Conservation (phyloP, 306 rosid genomes). For the Calophaca sinica region DNA sequence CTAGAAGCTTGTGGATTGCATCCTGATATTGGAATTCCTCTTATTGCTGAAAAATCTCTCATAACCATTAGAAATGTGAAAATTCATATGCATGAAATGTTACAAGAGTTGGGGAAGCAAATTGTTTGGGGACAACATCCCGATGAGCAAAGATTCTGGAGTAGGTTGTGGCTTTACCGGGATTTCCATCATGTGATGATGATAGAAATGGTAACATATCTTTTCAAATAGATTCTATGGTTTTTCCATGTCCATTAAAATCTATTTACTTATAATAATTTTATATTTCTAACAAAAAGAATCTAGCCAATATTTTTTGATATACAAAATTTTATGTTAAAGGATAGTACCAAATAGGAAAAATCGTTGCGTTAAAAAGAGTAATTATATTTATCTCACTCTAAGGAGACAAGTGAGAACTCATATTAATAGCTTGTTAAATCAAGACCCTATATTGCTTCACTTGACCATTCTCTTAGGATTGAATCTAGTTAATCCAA, state of each 20-base stretch:
- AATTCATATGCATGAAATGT: conserved; percentile 40
- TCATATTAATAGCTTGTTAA: no score
- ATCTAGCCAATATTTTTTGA: no score
- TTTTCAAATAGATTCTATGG: background rate
- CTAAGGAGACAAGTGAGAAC: no score
- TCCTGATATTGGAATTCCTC: background rate
- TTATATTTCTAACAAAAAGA: no score
- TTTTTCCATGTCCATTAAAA: background rate
- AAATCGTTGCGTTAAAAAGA: no score
- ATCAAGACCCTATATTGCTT: no score
- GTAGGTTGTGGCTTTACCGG: background rate
- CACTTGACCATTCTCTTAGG: no score
- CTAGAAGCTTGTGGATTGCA: background rate
- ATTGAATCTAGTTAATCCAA: no score
- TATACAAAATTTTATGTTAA: no score
- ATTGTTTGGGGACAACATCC: background rate
- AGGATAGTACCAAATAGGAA: no score
- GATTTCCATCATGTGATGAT: conserved; percentile 3
- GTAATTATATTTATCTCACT: no score
- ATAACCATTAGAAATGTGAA: conserved; percentile 1
- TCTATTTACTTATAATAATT: no score
- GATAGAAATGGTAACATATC: background rate
- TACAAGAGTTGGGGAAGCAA: background rate
- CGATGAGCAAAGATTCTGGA: background rate
- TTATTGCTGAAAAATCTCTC: conserved; percentile 2